phyloP scores from a whole-genome alignment of 495 filamentous ascomycete genomes.

The Aspergillus sclerotiicarbonarius region DNA sequence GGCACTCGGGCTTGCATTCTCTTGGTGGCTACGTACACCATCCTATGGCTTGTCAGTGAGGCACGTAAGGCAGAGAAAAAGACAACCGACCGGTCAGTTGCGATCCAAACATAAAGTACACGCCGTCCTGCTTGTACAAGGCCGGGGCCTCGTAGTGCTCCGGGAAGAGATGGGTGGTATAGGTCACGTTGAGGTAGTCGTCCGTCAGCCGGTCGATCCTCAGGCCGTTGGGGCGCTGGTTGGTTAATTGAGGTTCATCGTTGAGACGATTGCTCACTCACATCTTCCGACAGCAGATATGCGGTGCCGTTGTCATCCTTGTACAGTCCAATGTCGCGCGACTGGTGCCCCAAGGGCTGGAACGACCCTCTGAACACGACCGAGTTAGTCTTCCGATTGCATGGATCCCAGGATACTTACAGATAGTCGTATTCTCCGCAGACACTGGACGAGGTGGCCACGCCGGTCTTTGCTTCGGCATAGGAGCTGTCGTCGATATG shows the following conservation, averaged over 20 bases:
- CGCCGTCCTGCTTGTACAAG: constrained; percentile 49
- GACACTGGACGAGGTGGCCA: constrained; percentile 55
- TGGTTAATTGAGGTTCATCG: not conserved
- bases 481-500: constrained; percentile 64
- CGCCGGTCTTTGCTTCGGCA: constrained; percentile 61
- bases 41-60: constrained; percentile 5
- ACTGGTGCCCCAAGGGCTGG: constrained; percentile 52
- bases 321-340: constrained; percentile 61
- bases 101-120: constrained; percentile 53
- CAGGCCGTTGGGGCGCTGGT: constrained; percentile 14
- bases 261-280: constrained; percentile 10
- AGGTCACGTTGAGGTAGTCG: constrained; percentile 25
- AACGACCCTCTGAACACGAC: constrained; percentile 7
- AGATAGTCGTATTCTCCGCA: constrained; percentile 53
- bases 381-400: not conserved
- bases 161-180: constrained; percentile 39
- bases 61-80: not conserved
- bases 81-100: constrained; percentile 39
- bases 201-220: constrained; percentile 13
- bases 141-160: constrained; percentile 46
- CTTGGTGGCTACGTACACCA: constrained; percentile 5
- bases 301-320: constrained; percentile 56
- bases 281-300: constrained; percentile 65
- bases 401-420: not conserved
- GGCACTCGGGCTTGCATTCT: not conserved